phyloP scores from a whole-genome alignment of 2,329 filamentous ascomycete species.

The Pyrenochaeta sp. region DNA sequence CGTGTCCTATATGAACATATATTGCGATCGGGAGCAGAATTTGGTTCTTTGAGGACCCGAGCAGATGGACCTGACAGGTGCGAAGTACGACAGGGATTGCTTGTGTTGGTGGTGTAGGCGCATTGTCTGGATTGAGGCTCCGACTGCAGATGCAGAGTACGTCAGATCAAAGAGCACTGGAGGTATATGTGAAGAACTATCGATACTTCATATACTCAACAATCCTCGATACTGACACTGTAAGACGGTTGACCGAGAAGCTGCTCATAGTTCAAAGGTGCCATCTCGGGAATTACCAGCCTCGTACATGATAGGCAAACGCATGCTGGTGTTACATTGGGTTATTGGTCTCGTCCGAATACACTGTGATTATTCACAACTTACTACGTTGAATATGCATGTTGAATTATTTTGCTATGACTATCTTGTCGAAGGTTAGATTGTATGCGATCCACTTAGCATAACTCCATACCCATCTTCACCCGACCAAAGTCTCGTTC shows the following conservation, averaged over 20 bases:
- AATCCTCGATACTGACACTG: background rate
- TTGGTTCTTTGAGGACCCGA: background rate
- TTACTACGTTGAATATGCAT: too few relatives aligned
- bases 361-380: background rate
- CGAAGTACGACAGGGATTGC: background rate
- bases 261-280: background rate
- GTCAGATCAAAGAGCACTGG: slow-evolving; percentile 1
- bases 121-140: slow-evolving; percentile 1
- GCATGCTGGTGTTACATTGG: background rate
- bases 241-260: background rate
- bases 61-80: slow-evolving; percentile 2
- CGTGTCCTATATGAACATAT: slow-evolving; percentile 22
- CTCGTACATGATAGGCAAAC: background rate
- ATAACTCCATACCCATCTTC: background rate
- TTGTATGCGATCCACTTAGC: background rate
- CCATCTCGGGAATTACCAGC: background rate
- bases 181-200: slow-evolving; percentile 7
- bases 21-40: slow-evolving; percentile 4
- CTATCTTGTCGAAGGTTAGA: background rate
- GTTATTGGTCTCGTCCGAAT: background rate
- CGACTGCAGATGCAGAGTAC: background rate
- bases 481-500: slow-evolving; percentile 17
- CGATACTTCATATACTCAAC: slow-evolving; percentile 6
- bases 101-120: slow-evolving; percentile 9
- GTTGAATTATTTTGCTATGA: too few relatives aligned